Percentiles rank a stretch among this genome's conserved stretches.
Evolutionary conservation across 352 stramenopile species (phyloP).

Genomic region (Pseudoperonospora humuli): DNA sequence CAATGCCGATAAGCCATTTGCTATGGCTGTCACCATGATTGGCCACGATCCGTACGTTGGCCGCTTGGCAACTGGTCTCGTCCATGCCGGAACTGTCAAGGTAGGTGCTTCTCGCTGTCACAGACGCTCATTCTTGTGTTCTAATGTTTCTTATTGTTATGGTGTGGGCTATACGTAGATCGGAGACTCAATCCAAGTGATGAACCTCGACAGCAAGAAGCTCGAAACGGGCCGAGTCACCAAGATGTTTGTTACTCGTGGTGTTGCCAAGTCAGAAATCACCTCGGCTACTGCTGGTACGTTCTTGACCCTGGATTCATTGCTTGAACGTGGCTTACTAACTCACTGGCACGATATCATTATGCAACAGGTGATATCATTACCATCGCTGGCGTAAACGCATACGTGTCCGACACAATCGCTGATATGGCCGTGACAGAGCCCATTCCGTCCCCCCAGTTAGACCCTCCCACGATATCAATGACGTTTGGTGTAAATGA

Average conservation of each 20-base stretch:
- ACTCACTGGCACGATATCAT: background rate
- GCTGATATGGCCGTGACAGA: slow-evolving; percentile 57
- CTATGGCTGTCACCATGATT: slow-evolving; percentile 95
- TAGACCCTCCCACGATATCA: slow-evolving; percentile 95
- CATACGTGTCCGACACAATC: slow-evolving; percentile 87
- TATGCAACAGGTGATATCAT: slow-evolving; percentile 90
- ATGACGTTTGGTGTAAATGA: slow-evolving; percentile 98
- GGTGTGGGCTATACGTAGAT: slow-evolving; percentile 35
- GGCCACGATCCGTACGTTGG: slow-evolving; percentile 97
- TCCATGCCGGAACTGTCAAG: slow-evolving; percentile 90
- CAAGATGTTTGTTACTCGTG: slow-evolving; percentile 85
- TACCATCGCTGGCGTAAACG: slow-evolving; percentile 92
- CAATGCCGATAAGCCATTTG: slow-evolving; percentile 80
- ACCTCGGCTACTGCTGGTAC: slow-evolving; percentile 74
- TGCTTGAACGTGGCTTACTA: background rate
- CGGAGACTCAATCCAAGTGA: slow-evolving; percentile 84
- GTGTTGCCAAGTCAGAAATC: slow-evolving; percentile 79
- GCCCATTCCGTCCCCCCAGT: slow-evolving; percentile 89
- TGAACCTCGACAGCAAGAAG: slow-evolving; percentile 82
- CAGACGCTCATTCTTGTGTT: background rate
- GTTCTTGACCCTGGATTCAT: background rate
- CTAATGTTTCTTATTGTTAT: slow-evolving; percentile 7
- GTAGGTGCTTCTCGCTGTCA: slow-evolving; percentile 2
- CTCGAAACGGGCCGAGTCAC: slow-evolving; percentile 74
- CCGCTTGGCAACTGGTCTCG: slow-evolving; percentile 92